Base-by-base conservation (phyloP, 192 early-diverging fungal genomes). In the Coemansia sp. region DNA sequence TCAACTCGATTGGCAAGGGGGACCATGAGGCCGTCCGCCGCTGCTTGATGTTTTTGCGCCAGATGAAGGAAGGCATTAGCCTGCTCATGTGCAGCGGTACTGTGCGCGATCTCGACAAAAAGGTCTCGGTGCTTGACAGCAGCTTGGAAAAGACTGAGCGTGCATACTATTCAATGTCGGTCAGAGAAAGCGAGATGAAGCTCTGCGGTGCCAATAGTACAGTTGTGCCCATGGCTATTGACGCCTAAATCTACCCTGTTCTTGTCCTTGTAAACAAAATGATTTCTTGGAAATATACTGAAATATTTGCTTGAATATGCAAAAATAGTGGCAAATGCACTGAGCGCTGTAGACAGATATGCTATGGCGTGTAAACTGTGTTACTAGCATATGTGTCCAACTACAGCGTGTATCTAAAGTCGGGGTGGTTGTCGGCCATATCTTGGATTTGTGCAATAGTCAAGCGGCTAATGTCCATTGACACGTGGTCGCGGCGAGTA, bases 1-100 rank as follows among this genome's bases (percentile, higher is more conserved):
- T 85, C 43, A 85, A 82, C 38, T 51, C 72, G 3, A 63, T 85
- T 32, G 77, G 67, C 1, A 77, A 71, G 51, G 69, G 76, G 25
- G 69, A 81, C 18, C 49, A 45, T 3, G 58, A 72, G 10, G 70
- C 66, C 5, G 79, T 73, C 6, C 45, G 39, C 17, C 42, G 57
- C n/a, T 68, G 73, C 37, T 51, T 79, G 36, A 45, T 25, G 19
- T 80, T 82, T 34, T 40, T 85, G 41, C 58, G 75, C 1, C 23
- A 27, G 25, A 48, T 85, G 29, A 70, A 60, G 48, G 70, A 70
- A n/a, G 77, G 80, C 29, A 65, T 63, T 35, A 51, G 43, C 9
- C 4, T 71, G 26, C 33, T 63, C 1, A 8, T 63, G 47, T 41
- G 58, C 22, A 48, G 30, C 4, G 55, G 55, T 7, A 22, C 25